Conservation (phyloP, 2,329 filamentous ascomycete genomes). For the Chrysoporthe deuterocubensis region DNA sequence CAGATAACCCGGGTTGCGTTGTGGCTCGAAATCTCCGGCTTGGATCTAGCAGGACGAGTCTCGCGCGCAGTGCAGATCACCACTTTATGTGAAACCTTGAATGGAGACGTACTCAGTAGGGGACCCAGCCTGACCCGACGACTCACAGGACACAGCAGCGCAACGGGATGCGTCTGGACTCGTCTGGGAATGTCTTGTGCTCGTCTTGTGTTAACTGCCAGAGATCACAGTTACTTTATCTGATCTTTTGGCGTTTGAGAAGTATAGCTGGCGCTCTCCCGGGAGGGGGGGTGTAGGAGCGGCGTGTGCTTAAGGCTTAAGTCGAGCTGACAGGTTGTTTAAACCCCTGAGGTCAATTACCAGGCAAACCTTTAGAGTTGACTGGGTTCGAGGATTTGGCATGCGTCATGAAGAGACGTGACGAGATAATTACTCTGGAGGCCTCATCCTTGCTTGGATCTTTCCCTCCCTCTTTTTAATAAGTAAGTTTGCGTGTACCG, state of each 20-base stretch:
- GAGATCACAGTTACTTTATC: neutral
- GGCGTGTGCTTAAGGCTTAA: no score
- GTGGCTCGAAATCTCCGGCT: conserved; percentile 12
- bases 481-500: no score
- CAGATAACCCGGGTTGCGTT: neutral
- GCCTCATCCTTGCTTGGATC: no score
- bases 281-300: no score
- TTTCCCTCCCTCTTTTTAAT: no score
- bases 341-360: no score
- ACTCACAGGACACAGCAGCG: conserved; percentile 1
- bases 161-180: neutral
- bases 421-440: no score
- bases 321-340: no score
- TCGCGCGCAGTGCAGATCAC: neutral
- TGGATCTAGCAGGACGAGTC: conserved; percentile 1
- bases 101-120: neutral
- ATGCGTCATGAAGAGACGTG: no score
- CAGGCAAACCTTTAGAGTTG: no score
- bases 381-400: no score
- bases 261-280: neutral
- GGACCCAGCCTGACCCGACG: neutral
- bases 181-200: neutral
- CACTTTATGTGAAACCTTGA: conserved; percentile 19
- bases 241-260: neutral
- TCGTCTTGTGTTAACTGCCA: neutral